Evolutionary conservation across 2,329 filamentous ascomycete species (phyloP).

Genomic region (Cladophialophora chaetospira): DNA sequence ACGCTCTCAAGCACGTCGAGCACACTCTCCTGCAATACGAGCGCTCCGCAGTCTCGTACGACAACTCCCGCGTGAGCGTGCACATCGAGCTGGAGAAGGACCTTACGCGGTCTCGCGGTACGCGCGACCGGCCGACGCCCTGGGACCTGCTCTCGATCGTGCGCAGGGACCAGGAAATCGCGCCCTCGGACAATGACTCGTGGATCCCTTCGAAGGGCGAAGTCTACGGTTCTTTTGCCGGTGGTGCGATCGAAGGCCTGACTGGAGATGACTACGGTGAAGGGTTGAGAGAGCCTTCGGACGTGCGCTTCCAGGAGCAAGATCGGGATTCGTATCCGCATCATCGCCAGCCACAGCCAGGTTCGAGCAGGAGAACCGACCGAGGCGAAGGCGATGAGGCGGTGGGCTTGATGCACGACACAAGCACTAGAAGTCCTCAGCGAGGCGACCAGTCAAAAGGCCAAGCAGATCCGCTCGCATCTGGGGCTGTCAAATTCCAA

Average conservation of each 20-base stretch:
- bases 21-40: conserved; percentile 12
- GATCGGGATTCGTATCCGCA: neutral
- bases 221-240: conserved; percentile 2
- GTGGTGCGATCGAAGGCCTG: neutral
- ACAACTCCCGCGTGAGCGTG: neutral
- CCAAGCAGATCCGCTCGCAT: neutral
- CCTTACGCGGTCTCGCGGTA: neutral
- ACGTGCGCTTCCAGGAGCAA: neutral
- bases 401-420: neutral
- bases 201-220: conserved; percentile 1
- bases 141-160: conserved; percentile 7
- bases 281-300: neutral
- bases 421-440: neutral
- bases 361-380: neutral
- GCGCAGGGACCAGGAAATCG: neutral
- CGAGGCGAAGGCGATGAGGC: neutral
- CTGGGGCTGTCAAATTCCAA: neutral
- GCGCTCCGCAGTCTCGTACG: neutral
- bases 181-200: neutral
- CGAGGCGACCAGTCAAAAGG: neutral
- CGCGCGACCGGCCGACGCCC: neutral
- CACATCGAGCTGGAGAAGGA: conserved; percentile 14
- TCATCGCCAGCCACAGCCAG: neutral
- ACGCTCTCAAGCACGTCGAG: conserved; percentile 7
- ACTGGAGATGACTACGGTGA: neutral